Percentiles rank a stretch among this genome's conserved stretches.
Evolutionary conservation across 1,284 basidiomycete species (phyloP).

Genomic region (Melampsora larici-populina): DNA sequence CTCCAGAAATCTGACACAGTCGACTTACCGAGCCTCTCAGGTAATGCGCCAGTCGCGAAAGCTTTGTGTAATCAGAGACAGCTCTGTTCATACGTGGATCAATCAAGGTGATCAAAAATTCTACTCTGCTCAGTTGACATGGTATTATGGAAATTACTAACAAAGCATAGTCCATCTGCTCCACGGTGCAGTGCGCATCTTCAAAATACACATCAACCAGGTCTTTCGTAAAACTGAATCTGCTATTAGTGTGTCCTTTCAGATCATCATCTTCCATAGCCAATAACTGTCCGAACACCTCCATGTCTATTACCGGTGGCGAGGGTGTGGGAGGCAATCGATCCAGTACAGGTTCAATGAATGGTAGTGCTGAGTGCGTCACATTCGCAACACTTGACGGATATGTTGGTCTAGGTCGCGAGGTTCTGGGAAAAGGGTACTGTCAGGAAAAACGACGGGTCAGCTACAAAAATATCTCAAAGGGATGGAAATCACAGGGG

Average conservation of each 20-base stretch:
- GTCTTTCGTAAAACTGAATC: slow-evolving; percentile 25
- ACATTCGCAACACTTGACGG: not conserved
- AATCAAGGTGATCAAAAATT: not conserved
- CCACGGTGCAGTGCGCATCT: slow-evolving; percentile 16
- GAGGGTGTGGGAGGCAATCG: not conserved
- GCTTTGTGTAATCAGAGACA: slow-evolving; percentile 11
- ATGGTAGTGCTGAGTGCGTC: not conserved
- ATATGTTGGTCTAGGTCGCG: not conserved
- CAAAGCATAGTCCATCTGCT: slow-evolving; percentile 34
- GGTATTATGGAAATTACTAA: not conserved
- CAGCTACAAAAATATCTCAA: not conserved
- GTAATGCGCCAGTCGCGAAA: slow-evolving; percentile 33
- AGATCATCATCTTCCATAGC: slow-evolving; percentile 34
- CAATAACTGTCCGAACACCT: slow-evolving; percentile 36
- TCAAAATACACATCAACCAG: slow-evolving; percentile 33
- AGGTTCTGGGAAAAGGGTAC: slow-evolving; percentile 34
- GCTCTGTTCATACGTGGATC: not conserved
- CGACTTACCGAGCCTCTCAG: slow-evolving; percentile 29
- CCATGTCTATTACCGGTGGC: slow-evolving; percentile 28
- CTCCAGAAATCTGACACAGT: not conserved
- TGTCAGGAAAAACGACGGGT: not conserved
- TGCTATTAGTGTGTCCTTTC: not conserved
- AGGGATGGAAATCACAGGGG: not conserved
- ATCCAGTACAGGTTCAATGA: not conserved
- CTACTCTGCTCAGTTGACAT: not conserved